Conservation (phyloP, 305 asterid genomes). For the Petunia hybrid region DNA sequence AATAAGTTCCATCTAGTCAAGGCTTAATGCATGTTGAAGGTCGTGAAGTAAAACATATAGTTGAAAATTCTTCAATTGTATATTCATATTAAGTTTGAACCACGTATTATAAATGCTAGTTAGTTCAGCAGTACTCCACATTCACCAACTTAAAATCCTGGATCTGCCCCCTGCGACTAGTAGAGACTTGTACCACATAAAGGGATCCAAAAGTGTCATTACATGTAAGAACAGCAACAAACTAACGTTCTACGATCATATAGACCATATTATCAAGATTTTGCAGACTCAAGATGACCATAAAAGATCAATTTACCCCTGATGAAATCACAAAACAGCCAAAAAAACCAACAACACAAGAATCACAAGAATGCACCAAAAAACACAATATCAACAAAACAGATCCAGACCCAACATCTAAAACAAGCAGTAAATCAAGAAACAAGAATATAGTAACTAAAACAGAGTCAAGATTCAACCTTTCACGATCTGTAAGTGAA, state of each 20-base stretch:
- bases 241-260: background rate
- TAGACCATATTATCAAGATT: background rate
- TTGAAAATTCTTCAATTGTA: background rate
- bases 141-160: slow-evolving; percentile 11
- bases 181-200: slow-evolving; percentile 13
- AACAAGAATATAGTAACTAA: background rate
- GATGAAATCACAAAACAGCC: slow-evolving; percentile 20
- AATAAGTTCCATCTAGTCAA: slow-evolving; percentile 13
- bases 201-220: background rate
- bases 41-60: background rate
- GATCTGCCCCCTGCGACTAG: background rate
- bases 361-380: background rate
- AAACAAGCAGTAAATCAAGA: background rate
- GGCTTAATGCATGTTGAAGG: background rate
- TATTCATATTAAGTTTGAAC: slow-evolving; percentile 5
- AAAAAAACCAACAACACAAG: background rate
- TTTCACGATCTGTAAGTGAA: slow-evolving; percentile 75
- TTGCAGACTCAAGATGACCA: background rate
- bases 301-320: background rate
- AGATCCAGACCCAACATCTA: slow-evolving; percentile 32
- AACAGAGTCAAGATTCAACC: slow-evolving; percentile 45
- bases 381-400: background rate
- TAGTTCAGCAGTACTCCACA: background rate
- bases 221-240: slow-evolving; percentile 10
- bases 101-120: background rate